Evolutionary conservation across 306 rosid genomes (phyloP).

Genomic region (Carpinus fangiana): DNA sequence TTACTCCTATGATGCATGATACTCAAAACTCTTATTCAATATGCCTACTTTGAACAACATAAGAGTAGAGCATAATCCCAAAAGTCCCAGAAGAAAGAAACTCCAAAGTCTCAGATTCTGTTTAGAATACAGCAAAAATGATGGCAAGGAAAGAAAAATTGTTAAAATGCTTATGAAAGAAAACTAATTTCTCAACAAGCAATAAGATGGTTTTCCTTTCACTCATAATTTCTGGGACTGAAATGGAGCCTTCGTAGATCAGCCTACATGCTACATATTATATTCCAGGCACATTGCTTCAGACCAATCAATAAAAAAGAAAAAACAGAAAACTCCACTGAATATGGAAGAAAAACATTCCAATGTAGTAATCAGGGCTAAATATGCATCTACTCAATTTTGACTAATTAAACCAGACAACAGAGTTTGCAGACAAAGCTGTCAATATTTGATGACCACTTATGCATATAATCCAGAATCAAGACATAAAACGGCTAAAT

Average conservation of each 20-base stretch:
- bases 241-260: not conserved
- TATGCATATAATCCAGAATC: not conserved
- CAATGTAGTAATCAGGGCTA: not conserved
- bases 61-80: not conserved
- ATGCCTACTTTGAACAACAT: not conserved
- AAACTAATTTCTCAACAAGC: conserved; percentile 11
- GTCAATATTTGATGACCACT: not conserved
- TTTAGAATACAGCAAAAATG: not conserved
- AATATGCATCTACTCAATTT: not conserved
- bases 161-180: not conserved
- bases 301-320: not conserved
- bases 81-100: not conserved
- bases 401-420: not conserved
- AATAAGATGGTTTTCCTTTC: conserved; percentile 1
- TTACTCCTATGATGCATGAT: not conserved
- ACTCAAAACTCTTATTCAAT: not conserved
- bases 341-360: not conserved
- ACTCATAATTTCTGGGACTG: not conserved
- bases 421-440: not conserved
- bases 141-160: not conserved
- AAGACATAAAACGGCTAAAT: not conserved
- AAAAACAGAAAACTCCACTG: not conserved
- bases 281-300: not conserved
- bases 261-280: not conserved
- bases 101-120: not conserved